Percentiles rank a stretch among this genome's conserved stretches.
phyloP scores from a whole-genome alignment of 169 alveolate genomes.

The Toxoplasma gondii region DNA sequence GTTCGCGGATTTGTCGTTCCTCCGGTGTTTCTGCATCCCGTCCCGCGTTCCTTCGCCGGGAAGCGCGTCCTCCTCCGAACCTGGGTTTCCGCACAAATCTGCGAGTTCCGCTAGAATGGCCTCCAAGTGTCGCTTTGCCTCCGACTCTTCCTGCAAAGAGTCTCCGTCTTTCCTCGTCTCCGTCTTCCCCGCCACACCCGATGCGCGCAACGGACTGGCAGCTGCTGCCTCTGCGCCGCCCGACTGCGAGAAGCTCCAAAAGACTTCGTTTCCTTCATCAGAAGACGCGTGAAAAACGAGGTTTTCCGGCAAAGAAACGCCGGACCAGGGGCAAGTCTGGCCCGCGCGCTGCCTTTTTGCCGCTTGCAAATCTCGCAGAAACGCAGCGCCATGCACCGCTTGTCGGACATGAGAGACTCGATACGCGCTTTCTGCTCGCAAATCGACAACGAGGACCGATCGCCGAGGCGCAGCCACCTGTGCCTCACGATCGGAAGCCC shows the following conservation, averaged over 20 bases:
- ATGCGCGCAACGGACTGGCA: too few relatives aligned
- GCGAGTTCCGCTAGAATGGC: not conserved
- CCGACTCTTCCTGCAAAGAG: not conserved
- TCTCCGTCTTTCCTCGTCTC: not conserved
- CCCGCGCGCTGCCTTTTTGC: not conserved
- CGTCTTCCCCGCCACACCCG: not conserved
- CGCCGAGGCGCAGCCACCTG: constrained; percentile 32
- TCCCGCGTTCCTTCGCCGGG: not conserved
- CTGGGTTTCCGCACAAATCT: not conserved
- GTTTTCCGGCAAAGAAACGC: not conserved
- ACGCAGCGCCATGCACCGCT: not conserved
- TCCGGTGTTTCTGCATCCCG: constrained; percentile 19
- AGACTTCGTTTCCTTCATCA: not conserved
- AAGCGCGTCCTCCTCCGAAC: not conserved
- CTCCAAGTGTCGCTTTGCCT: not conserved
- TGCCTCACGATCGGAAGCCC: too few relatives aligned
- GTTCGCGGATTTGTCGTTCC: not conserved
- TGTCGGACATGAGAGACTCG: not conserved
- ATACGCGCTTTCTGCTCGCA: not conserved
- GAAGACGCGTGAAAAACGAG: not conserved
- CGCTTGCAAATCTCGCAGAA: not conserved
- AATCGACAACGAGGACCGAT: not conserved
- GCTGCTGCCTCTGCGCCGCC: not conserved
- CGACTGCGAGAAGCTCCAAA: not conserved
- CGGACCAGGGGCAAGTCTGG: not conserved